Conservation (phyloP, 2,329 filamentous ascomycete species). For the Magnaporthiopsis incrustans region DNA sequence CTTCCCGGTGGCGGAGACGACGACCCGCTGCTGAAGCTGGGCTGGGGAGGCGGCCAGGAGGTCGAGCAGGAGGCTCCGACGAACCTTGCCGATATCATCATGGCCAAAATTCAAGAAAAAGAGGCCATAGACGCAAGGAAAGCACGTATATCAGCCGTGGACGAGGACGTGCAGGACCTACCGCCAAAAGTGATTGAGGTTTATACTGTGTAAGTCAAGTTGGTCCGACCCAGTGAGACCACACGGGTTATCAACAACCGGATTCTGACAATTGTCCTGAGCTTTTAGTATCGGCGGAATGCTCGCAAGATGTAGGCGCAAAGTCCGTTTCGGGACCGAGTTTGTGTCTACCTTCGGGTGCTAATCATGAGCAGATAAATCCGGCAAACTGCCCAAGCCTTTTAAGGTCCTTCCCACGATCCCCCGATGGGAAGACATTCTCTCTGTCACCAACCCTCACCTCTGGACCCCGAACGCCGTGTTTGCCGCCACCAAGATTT, state of each 20-base stretch:
- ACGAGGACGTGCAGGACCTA: constrained; percentile 72
- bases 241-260: background rate
- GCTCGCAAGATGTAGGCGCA: constrained; percentile 56
- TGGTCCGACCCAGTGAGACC: background rate
- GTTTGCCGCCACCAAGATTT: constrained; percentile 86
- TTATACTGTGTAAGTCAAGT: constrained; percentile 64
- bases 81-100: constrained; percentile 86
- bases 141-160: constrained; percentile 43
- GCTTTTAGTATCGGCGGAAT: constrained; percentile 66
- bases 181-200: constrained; percentile 90
- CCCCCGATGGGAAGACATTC: constrained; percentile 30
- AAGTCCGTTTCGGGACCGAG: background rate
- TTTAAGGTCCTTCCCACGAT: constrained; percentile 54
- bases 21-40: constrained; percentile 64
- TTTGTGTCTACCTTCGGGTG: background rate
- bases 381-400: constrained; percentile 91
- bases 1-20: constrained; percentile 64
- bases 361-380: constrained; percentile 51
- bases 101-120: constrained; percentile 88
- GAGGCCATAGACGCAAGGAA: constrained; percentile 57
- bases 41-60: constrained; percentile 39
- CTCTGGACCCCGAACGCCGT: constrained; percentile 65
- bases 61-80: constrained; percentile 42
- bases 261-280: constrained; percentile 13
- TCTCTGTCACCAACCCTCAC: constrained; percentile 76